Evolutionary conservation across 345 rosid genomes (phyloP).

Genomic region (Streptanthus diversifolius): DNA sequence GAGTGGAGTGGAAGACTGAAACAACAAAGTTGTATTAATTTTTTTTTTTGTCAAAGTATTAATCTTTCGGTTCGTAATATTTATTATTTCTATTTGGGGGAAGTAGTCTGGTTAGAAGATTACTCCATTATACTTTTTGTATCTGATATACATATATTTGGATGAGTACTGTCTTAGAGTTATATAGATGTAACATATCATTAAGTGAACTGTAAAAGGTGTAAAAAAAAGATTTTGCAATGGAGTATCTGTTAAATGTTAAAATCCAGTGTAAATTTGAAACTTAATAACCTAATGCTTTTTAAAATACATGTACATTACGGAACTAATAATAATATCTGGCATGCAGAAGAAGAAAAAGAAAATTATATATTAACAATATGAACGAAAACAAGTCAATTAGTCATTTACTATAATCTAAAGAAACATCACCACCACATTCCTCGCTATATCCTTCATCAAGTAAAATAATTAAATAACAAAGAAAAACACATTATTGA

Average conservation of each 20-base stretch:
- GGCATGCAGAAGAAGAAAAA: neutral
- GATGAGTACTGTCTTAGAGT: no score
- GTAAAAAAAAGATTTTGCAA: neutral
- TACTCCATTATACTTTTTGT: no score
- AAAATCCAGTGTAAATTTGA: neutral
- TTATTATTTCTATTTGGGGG: no score
- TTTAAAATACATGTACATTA: neutral
- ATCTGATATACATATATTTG: no score
- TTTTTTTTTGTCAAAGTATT: no score
- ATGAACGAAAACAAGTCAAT: neutral
- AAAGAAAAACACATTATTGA: neutral
- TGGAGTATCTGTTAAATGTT: neutral
- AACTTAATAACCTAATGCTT: neutral
- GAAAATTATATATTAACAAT: neutral
- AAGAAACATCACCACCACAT: conserved; percentile 28
- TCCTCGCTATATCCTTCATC: conserved; percentile 26
- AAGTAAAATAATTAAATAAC: conserved; percentile 4
- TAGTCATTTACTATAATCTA: neutral
- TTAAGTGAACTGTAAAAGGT: no score
- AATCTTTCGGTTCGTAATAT: neutral
- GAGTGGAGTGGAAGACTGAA: neutral
- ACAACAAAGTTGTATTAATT: neutral
- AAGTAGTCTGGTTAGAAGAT: no score
- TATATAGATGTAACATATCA: no score
- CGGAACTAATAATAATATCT: neutral